These are phyloP conservation scores for Aspergillus quadrilineatus DNA, from an alignment of 2,329 filamentous ascomycete genomes.

Conservation along the genomic window DNA sequence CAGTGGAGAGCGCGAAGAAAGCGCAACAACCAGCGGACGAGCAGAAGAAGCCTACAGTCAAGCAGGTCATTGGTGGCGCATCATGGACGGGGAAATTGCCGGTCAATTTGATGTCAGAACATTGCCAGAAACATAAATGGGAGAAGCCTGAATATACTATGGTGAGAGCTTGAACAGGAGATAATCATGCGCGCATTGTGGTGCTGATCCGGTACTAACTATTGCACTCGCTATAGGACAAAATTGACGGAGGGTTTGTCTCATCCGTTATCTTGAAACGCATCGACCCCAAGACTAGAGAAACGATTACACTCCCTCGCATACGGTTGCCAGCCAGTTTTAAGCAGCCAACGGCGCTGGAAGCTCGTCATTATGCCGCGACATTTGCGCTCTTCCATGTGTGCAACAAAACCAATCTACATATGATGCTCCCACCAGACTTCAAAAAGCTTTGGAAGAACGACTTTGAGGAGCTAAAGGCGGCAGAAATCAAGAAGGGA, in stretches of 20 bases:
- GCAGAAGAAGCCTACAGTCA: slow-evolving; percentile 61
- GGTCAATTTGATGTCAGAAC: slow-evolving; percentile 87
- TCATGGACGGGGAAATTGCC: slow-evolving; percentile 98
- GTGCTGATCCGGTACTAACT: slow-evolving; percentile 17
- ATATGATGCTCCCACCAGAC: slow-evolving; percentile 88
- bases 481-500: slow-evolving; percentile 72
- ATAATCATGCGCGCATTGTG: neutral
- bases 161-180: slow-evolving; percentile 44
- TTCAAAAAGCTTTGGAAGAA: slow-evolving; percentile 89
- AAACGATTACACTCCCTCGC: slow-evolving; percentile 71
- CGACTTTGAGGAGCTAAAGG: slow-evolving; percentile 79
- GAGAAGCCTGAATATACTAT: slow-evolving; percentile 89
- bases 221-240: slow-evolving; percentile 47
- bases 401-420: slow-evolving; percentile 92
- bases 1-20: slow-evolving; percentile 32
- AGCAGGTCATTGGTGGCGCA: slow-evolving; percentile 84
- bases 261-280: slow-evolving; percentile 76
- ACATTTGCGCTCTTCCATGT: slow-evolving; percentile 89
- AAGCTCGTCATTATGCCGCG: slow-evolving; percentile 90
- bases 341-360: slow-evolving; percentile 76
- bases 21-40: slow-evolving; percentile 40
- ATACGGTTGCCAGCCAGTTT: slow-evolving; percentile 77
- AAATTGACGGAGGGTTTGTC: slow-evolving; percentile 70
- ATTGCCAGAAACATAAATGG: slow-evolving; percentile 96
- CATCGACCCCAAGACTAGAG: slow-evolving; percentile 77